These are phyloP conservation scores for Lentinula lateritia DNA, from an alignment of 768 basidiomycete species.

Conservation along the genomic window DNA sequence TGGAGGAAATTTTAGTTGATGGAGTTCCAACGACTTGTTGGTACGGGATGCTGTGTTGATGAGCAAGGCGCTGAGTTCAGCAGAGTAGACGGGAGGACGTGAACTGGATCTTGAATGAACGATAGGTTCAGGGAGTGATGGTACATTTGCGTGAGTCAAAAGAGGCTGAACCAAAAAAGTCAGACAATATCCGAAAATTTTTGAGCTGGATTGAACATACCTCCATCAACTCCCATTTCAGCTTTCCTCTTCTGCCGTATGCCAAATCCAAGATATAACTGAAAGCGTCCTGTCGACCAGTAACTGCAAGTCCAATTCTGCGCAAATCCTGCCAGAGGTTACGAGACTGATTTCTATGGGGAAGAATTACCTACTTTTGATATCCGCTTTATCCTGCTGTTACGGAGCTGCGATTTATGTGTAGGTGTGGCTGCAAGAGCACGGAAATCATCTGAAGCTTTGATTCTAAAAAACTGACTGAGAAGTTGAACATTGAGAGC, in stretches of 20 bases:
- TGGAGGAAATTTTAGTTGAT: conserved; percentile 43
- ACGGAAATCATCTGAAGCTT: conserved; percentile 53
- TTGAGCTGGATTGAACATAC: conserved; percentile 29
- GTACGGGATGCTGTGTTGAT: conserved; percentile 42
- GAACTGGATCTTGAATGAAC: conserved; percentile 48
- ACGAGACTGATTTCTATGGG: neutral
- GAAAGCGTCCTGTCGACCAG: conserved; percentile 44
- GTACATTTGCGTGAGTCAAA: conserved; percentile 35
- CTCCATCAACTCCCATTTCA: conserved; percentile 64
- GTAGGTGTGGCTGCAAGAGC: conserved; percentile 29
- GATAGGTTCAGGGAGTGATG: conserved; percentile 36
- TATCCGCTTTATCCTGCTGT: conserved; percentile 42
- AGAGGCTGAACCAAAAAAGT: conserved; percentile 39
- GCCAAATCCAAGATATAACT: conserved; percentile 58
- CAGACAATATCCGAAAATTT: neutral
- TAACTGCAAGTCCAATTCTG: conserved; percentile 49
- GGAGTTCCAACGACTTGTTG: conserved; percentile 36
- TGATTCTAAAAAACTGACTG: conserved; percentile 64
- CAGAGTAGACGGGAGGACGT: conserved; percentile 61
- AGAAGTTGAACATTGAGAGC: conserved; percentile 3
- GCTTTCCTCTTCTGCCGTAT: conserved; percentile 70
- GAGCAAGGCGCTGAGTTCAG: conserved; percentile 59
- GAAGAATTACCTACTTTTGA: conserved; percentile 34
- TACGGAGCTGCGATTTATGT: conserved; percentile 22
- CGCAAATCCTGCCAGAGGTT: conserved; percentile 40